Evolutionary conservation across 2,329 filamentous ascomycete genomes (phyloP).

Genomic region (Sclerotinia glacialis): DNA sequence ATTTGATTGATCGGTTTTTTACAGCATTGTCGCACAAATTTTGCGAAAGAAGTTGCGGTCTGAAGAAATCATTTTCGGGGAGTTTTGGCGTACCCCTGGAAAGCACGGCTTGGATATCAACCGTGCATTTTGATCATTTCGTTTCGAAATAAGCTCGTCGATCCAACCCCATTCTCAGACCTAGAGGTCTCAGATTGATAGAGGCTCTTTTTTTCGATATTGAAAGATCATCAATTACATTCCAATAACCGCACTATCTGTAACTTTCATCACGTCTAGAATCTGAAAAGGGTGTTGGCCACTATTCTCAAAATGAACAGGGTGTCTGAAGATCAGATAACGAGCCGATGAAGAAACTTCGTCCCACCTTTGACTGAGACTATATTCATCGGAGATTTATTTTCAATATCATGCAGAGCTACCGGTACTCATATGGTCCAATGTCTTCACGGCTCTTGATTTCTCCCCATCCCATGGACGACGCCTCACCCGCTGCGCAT

Average conservation of each 20-base stretch:
- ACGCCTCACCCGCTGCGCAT: background rate
- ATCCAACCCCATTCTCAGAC: background rate
- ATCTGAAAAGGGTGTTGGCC: background rate
- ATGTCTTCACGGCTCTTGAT: background rate
- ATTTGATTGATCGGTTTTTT: too few relatives aligned
- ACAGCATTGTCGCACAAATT: too few relatives aligned
- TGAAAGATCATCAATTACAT: background rate
- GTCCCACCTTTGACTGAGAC: background rate
- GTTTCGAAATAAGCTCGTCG: background rate
- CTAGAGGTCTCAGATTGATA: background rate
- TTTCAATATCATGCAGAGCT: too few relatives aligned
- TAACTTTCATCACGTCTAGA: background rate
- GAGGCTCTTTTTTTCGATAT: background rate
- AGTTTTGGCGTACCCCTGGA: background rate
- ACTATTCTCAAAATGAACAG: background rate
- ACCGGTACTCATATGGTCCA: background rate
- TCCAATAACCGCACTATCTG: background rate
- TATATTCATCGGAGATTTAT: too few relatives aligned
- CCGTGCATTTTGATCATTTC: background rate
- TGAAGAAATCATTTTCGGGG: too few relatives aligned
- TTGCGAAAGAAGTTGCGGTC: too few relatives aligned
- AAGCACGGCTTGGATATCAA: background rate
- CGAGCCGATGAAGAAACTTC: background rate
- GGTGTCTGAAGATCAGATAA: constrained; percentile 2
- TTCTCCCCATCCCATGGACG: background rate